Evolutionary conservation across 2,329 filamentous ascomycete species (phyloP).

Genomic region (Trichoderma koningii): DNA sequence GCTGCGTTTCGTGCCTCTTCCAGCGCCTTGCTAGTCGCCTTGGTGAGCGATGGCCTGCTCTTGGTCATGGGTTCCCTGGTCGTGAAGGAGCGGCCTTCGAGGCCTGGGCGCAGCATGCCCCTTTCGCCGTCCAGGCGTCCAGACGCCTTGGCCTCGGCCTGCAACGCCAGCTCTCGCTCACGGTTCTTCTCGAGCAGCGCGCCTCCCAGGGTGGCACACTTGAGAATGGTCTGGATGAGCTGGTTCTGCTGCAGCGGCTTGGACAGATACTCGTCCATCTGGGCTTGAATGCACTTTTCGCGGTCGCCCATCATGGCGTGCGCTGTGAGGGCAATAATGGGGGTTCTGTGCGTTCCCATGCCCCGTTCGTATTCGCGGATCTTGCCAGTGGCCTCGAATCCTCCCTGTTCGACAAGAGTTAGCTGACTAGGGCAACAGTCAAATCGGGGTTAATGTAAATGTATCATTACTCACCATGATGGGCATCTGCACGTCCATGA

Average conservation of each 20-base stretch:
- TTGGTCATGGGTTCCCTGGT: slow-evolving; percentile 60
- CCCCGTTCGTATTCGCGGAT: slow-evolving; percentile 93
- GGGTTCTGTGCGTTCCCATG: slow-evolving; percentile 77
- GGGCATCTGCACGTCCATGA: slow-evolving; percentile 99
- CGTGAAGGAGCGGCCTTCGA: slow-evolving; percentile 67
- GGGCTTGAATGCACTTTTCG: slow-evolving; percentile 96
- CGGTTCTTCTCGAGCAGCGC: slow-evolving; percentile 76
- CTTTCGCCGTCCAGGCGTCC: slow-evolving; percentile 43
- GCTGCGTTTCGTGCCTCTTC: slow-evolving; percentile 7
- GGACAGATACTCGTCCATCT: slow-evolving; percentile 99
- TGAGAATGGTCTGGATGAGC: slow-evolving; percentile 95
- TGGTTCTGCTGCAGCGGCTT: slow-evolving; percentile 97
- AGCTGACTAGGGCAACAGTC: background rate
- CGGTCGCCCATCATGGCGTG: slow-evolving; percentile 98
- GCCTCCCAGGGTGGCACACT: slow-evolving; percentile 89
- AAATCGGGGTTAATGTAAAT: background rate
- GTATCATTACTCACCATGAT: slow-evolving; percentile 70
- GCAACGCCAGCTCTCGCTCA: slow-evolving; percentile 59
- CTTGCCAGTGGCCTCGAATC: slow-evolving; percentile 95
- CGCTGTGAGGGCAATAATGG: slow-evolving; percentile 94
- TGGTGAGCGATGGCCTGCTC: slow-evolving; percentile 18
- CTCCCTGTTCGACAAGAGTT: slow-evolving; percentile 60
- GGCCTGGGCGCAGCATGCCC: slow-evolving; percentile 44
- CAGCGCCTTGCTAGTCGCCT: slow-evolving; percentile 38
- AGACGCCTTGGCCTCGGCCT: slow-evolving; percentile 50